phyloP scores from a whole-genome alignment of 2,329 filamentous ascomycete species.

The Phaeosphaeria sp. region DNA sequence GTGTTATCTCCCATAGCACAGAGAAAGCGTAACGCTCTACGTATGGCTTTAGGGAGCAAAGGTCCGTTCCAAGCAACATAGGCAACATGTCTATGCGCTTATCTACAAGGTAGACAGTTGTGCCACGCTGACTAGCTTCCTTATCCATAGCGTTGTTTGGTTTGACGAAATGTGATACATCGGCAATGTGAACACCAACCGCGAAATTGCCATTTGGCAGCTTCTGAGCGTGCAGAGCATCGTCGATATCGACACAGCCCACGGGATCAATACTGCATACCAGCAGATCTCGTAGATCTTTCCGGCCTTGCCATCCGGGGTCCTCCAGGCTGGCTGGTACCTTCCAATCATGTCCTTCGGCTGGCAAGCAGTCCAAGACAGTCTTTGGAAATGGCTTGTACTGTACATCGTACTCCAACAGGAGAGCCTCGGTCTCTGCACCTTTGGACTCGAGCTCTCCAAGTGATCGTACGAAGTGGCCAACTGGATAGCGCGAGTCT shows the following conservation, averaged over 20 bases:
- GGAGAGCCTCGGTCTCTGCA: slow-evolving; percentile 93
- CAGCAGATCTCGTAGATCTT: slow-evolving; percentile 82
- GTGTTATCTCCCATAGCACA: slow-evolving; percentile 77
- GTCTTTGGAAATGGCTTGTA: slow-evolving; percentile 97
- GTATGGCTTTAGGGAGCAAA: slow-evolving; percentile 96
- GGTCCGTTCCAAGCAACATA: slow-evolving; percentile 90
- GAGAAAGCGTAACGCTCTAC: slow-evolving; percentile 75
- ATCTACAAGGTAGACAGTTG: slow-evolving; percentile 96
- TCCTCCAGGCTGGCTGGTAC: slow-evolving; percentile 82
- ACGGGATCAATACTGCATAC: slow-evolving; percentile 98
- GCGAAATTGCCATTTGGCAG: slow-evolving; percentile 93
- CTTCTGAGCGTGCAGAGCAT: slow-evolving; percentile 85
- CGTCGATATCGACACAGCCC: slow-evolving; percentile 97
- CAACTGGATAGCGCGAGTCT: slow-evolving; percentile 88
- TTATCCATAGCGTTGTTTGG: slow-evolving; percentile 96
- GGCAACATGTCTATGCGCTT: slow-evolving; percentile 99
- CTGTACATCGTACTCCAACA: slow-evolving; percentile 96
- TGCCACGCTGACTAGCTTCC: slow-evolving; percentile 91
- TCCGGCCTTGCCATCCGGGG: slow-evolving; percentile 83
- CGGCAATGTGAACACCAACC: slow-evolving; percentile 97
- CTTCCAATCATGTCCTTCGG: slow-evolving; percentile 91
- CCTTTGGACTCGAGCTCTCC: slow-evolving; percentile 95
- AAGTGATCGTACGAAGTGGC: slow-evolving; percentile 91
- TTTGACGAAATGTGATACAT: slow-evolving; percentile 99
- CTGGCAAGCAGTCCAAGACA: slow-evolving; percentile 89